These are phyloP conservation scores for Apiotrichum sp. DNA, from an alignment of 1,284 basidiomycete species.

Conservation along the genomic window DNA sequence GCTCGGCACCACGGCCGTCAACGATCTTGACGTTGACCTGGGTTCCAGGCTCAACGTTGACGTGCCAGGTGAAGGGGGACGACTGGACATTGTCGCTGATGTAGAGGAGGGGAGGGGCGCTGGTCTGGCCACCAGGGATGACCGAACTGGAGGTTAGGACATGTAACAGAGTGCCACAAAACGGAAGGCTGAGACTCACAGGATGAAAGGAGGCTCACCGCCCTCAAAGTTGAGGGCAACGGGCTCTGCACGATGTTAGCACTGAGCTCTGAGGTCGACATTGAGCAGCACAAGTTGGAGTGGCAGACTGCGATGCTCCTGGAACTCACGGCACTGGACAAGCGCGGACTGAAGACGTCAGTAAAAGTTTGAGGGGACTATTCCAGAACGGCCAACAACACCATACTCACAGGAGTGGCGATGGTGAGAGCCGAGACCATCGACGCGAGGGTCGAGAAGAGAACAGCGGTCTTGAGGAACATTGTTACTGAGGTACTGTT, in stretches of 20 bases:
- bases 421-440: constrained; percentile 30
- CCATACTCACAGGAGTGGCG: constrained; percentile 39
- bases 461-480: constrained; percentile 21
- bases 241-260: constrained; percentile 28
- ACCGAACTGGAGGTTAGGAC: constrained; percentile 25
- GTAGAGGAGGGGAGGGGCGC: constrained; percentile 27
- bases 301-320: too few relatives aligned
- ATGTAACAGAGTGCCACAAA: too few relatives aligned
- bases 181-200: too few relatives aligned
- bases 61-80: constrained; percentile 34
- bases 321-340: constrained; percentile 37
- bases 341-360: constrained; percentile 26
- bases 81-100: constrained; percentile 19
- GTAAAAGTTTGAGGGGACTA: not conserved
- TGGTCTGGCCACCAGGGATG: constrained; percentile 36
- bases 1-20: constrained; percentile 31
- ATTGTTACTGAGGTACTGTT: constrained; percentile 15
- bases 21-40: constrained; percentile 36
- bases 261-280: not conserved
- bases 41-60: constrained; percentile 30
- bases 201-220: constrained; percentile 35
- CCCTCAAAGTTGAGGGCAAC: constrained; percentile 28
- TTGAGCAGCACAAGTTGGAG: too few relatives aligned
- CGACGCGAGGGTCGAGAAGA: constrained; percentile 26
- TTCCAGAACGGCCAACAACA: too few relatives aligned